phyloP scores from a whole-genome alignment of 805 yeast genomes.

The Wickerhamomyces strasburgensis region DNA sequence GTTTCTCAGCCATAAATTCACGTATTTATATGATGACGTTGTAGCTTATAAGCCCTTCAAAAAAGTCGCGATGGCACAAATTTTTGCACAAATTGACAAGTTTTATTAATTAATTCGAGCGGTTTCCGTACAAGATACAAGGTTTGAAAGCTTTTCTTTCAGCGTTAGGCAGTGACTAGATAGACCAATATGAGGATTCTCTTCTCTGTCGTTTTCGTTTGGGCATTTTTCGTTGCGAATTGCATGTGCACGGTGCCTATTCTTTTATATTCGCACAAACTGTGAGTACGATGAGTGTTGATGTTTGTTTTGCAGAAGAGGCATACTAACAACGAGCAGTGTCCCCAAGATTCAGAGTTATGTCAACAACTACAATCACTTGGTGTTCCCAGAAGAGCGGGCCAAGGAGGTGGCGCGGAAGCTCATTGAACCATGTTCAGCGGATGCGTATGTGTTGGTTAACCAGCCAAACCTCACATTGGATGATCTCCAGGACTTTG shows the following conservation, averaged over 20 bases:
- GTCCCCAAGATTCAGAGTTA: constrained; percentile 26
- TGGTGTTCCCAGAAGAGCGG: constrained; percentile 23
- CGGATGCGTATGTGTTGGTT: constrained; percentile 54
- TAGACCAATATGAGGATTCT: background rate
- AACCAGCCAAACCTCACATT: constrained; percentile 48
- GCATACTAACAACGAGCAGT: constrained; percentile 6
- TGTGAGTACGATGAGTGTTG: no score
- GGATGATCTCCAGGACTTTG: constrained; percentile 40
- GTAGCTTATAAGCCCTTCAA: no score
- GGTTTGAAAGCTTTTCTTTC: no score
- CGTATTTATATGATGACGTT: no score
- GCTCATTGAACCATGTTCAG: constrained; percentile 37
- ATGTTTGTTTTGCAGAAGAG: background rate
- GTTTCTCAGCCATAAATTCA: no score
- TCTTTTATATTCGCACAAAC: constrained; percentile 18
- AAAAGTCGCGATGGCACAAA: no score
- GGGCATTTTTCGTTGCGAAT: background rate
- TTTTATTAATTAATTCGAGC: no score
- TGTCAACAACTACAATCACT: constrained; percentile 18
- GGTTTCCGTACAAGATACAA: no score
- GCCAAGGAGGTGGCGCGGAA: constrained; percentile 28
- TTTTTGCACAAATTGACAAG: no score
- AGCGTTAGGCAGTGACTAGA: no score
- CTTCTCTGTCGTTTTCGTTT: background rate
- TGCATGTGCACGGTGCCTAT: constrained; percentile 12